phyloP scores from a whole-genome alignment of 2,329 filamentous ascomycete genomes.

The Raffaelea ambrosiae region DNA sequence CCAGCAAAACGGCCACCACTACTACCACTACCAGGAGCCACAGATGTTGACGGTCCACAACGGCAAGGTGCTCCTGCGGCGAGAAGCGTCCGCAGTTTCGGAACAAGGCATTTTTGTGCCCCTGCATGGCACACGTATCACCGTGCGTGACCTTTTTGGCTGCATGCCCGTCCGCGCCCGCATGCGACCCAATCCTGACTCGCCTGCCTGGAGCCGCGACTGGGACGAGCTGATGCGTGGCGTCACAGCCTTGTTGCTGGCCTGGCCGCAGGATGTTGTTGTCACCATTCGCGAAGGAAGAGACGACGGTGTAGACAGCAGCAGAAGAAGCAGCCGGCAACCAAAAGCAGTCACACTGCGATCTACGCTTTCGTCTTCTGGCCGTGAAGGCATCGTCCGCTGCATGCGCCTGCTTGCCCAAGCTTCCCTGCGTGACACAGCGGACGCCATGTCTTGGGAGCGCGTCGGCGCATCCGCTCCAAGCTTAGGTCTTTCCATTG shows the following conservation, averaged over 20 bases:
- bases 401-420: constrained; percentile 53
- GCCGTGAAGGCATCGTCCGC: constrained; percentile 14
- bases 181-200: constrained; percentile 49
- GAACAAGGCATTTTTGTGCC: constrained; percentile 48
- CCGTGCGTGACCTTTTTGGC: constrained; percentile 75
- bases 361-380: not conserved
- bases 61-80: constrained; percentile 53
- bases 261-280: constrained; percentile 51
- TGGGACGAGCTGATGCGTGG: constrained; percentile 56
- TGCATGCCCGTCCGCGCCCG: constrained; percentile 87
- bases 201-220: constrained; percentile 35
- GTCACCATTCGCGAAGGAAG: constrained; percentile 54
- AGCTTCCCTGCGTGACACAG: constrained; percentile 50
- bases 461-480: constrained; percentile 57
- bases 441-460: constrained; percentile 55
- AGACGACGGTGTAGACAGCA: constrained; percentile 31
- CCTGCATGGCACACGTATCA: constrained; percentile 62
- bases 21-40: too few relatives aligned
- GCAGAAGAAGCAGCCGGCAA: constrained; percentile 26
- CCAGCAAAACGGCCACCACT: too few relatives aligned
- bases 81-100: constrained; percentile 51
- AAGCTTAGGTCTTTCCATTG: constrained; percentile 43
- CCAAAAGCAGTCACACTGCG: constrained; percentile 6
- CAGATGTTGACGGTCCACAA: constrained; percentile 55
- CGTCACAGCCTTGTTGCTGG: constrained; percentile 58